Conservation (phyloP, 441 rosid genomes). For the Theobroma grandiflorum region DNA sequence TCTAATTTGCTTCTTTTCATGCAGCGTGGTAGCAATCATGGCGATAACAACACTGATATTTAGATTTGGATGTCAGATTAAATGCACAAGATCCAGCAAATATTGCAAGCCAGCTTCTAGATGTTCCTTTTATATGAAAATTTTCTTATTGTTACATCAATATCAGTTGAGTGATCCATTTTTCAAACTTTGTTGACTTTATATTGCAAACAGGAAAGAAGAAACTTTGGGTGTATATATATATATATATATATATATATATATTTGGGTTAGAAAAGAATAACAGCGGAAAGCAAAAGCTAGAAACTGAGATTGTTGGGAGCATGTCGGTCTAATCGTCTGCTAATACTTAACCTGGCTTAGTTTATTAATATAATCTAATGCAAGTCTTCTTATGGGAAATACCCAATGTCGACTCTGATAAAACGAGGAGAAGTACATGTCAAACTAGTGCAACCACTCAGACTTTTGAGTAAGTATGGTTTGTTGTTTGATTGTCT, state of each 20-base stretch:
- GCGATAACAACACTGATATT: background rate
- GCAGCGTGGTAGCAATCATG: conserved; percentile 21
- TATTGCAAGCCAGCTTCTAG: background rate
- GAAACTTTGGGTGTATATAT: background rate
- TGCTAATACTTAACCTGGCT: background rate
- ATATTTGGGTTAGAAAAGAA: too few species aligned
- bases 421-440: background rate
- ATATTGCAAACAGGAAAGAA: background rate
- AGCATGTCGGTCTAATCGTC: background rate
- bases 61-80: background rate
- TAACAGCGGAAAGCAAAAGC: too few species aligned
- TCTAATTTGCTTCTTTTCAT: conserved; percentile 20
- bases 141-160: background rate
- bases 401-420: background rate
- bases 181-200: conserved; percentile 1
- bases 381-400: background rate
- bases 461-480: background rate
- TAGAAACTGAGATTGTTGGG: too few species aligned
- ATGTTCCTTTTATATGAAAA: background rate
- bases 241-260: too few species aligned
- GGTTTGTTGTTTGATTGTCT: background rate
- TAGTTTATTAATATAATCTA: background rate
- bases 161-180: background rate
- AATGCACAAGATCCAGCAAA: background rate
- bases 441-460: conserved; percentile 7